Conservation (phyloP, 2,329 filamentous ascomycete species). For the Neurospora sp. region DNA sequence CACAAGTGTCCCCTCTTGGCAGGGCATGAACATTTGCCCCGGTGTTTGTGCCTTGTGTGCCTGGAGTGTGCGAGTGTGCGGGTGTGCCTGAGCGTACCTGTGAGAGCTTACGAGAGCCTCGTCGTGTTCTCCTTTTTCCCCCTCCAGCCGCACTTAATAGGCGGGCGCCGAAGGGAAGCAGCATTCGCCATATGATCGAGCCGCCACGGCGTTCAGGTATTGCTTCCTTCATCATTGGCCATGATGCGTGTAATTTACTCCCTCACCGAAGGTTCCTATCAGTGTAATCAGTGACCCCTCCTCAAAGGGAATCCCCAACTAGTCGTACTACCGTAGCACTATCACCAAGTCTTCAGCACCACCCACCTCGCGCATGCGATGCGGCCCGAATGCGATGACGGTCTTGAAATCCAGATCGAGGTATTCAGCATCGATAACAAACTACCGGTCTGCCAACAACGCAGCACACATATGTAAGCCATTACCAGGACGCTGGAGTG, state of each 20-base stretch:
- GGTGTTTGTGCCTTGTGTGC: background rate
- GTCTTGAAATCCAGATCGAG: background rate
- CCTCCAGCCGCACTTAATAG: background rate
- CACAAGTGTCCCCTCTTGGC: background rate
- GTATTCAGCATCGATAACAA: background rate
- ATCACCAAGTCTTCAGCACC: background rate
- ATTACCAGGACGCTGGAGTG: background rate
- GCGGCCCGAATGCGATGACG: background rate
- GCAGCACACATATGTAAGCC: background rate
- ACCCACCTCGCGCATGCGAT: background rate
- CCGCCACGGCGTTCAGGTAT: background rate
- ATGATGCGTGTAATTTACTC: background rate
- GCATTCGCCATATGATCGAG: background rate
- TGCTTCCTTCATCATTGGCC: background rate
- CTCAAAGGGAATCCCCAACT: background rate
- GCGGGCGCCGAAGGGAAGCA: background rate
- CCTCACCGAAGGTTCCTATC: background rate
- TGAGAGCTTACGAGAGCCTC: background rate
- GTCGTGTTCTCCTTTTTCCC: background rate
- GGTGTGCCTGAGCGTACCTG: background rate
- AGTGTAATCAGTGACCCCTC: background rate
- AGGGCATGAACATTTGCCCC: background rate
- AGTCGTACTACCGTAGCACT: background rate
- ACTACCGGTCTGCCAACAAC: background rate
- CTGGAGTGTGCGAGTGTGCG: background rate